phyloP scores from a whole-genome alignment of 192 early-diverging fungal species.

The Obelidium mucronatum region DNA sequence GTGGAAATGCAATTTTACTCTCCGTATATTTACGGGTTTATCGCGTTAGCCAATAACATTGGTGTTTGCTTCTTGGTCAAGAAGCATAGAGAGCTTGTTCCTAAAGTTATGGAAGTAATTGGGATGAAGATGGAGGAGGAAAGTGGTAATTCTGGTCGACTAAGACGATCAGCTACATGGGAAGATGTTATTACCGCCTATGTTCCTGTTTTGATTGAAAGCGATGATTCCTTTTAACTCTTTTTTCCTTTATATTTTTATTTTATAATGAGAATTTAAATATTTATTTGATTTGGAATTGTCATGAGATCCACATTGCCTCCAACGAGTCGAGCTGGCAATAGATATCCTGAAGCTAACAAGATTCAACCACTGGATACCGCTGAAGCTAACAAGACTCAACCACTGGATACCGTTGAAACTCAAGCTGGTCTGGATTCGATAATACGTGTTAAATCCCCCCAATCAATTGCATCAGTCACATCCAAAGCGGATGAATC shows the following conservation, averaged over 20 bases:
- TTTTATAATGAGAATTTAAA: too few relatives aligned
- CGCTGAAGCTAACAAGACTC: too few relatives aligned
- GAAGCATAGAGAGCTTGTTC: neutral
- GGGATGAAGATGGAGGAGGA: constrained; percentile 4
- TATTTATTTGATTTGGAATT: too few relatives aligned
- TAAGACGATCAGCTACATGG: neutral
- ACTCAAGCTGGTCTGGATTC: too few relatives aligned
- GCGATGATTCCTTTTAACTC: too few relatives aligned
- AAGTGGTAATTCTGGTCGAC: neutral
- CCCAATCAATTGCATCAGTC: neutral
- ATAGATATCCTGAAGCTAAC: too few relatives aligned
- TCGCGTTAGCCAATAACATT: constrained; percentile 13
- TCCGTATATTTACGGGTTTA: constrained; percentile 5
- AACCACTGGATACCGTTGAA: too few relatives aligned
- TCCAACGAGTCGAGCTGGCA: neutral
- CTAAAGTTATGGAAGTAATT: constrained; percentile 2
- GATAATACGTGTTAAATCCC: neutral
- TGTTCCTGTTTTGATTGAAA: neutral
- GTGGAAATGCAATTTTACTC: neutral
- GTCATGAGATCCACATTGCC: neutral
- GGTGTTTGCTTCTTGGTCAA: neutral
- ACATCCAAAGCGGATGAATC: neutral
- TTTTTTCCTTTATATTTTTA: too few relatives aligned
- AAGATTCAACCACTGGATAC: too few relatives aligned
- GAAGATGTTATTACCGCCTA: neutral